Evolutionary conservation across 768 basidiomycete genomes (phyloP), one percentile per base, ranked within the genome.

Genomic region (Serendipita sp.): DNA sequence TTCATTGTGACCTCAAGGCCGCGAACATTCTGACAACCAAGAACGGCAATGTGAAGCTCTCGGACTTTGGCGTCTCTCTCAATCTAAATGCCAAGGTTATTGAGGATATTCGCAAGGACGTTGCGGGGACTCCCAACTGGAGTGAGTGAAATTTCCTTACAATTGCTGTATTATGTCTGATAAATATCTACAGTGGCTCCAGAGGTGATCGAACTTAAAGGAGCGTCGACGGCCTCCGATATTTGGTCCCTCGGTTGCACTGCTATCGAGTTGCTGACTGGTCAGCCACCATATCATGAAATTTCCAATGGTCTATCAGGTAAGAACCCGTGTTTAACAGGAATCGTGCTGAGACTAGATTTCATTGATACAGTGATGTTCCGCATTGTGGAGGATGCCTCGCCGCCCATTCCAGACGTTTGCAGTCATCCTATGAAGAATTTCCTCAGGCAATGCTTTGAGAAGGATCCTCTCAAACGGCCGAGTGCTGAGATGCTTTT

Each of bases 21-120:
- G 95, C 95, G 28, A 99, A 98, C 73, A 96, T 99, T 72, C 83
- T 99, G n/a, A 93, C 90, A 13, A 98, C 94, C 15, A 98, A 98
- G 81, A 94, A 85, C 62, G 95, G 94, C 47, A 96, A 98, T 71
- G 86, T 96, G 71, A 98, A 98, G 76, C 82, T 99, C 2, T 89
- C 92, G 5, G 95, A 99, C 74, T 97, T 99, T 73, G 95, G 95
- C 53, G 95, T 98, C 13, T 97, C 94, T 28, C 85, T 98, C 67
- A 96, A 95, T 73, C 81, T 97, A 70, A 32, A 60, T 60, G 56
- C 56, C 28, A 85, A 90, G 54, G 92, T 92, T 0, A 85, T 98
- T 81, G 88, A 87, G 70, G 88, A 90, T 71, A 86, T 83, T 69
- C 86, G 89, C 72, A 73, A 76, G 63, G 89, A 88, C 69, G 88